Conservation (phyloP, 2,329 filamentous ascomycete species). For the Arthroderma uncinatum region DNA sequence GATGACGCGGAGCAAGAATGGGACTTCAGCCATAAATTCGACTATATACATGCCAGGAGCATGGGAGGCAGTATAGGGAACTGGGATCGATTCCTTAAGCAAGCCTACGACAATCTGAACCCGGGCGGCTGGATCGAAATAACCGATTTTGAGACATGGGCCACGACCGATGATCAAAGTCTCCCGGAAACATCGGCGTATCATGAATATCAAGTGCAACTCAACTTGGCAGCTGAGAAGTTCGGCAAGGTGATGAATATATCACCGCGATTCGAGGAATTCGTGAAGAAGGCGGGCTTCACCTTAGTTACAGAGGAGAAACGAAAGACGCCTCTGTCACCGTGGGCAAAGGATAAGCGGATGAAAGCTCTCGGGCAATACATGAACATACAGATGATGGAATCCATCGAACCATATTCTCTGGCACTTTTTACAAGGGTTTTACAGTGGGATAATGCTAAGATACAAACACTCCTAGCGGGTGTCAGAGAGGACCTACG, state of each 20-base stretch:
- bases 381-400: conserved; percentile 18
- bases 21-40: conserved; percentile 18
- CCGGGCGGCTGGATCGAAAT: conserved; percentile 24
- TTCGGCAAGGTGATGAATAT: conserved; percentile 22
- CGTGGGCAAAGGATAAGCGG: conserved; percentile 15
- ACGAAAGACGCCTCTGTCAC: conserved; percentile 29
- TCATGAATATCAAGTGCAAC: conserved; percentile 15
- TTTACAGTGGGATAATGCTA: conserved; percentile 17
- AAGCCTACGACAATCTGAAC: conserved; percentile 19
- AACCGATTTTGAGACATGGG: conserved; percentile 23
- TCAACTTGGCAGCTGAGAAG: conserved; percentile 17
- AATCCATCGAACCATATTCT: conserved; percentile 20
- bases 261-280: conserved; percentile 26
- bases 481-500: conserved; percentile 11
- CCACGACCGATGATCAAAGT: conserved; percentile 21
- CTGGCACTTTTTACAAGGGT: conserved; percentile 19
- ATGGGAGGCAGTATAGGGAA: conserved; percentile 26
- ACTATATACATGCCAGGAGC: conserved; percentile 19
- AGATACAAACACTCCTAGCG: conserved; percentile 12
- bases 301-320: conserved; percentile 34
- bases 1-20: conserved; percentile 20
- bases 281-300: conserved; percentile 42
- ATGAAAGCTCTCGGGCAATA: conserved; percentile 14
- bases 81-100: conserved; percentile 20
- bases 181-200: conserved; percentile 17